Evolutionary conservation across 331 rosid genomes (phyloP).

Genomic region (Dryas integrifolia): DNA sequence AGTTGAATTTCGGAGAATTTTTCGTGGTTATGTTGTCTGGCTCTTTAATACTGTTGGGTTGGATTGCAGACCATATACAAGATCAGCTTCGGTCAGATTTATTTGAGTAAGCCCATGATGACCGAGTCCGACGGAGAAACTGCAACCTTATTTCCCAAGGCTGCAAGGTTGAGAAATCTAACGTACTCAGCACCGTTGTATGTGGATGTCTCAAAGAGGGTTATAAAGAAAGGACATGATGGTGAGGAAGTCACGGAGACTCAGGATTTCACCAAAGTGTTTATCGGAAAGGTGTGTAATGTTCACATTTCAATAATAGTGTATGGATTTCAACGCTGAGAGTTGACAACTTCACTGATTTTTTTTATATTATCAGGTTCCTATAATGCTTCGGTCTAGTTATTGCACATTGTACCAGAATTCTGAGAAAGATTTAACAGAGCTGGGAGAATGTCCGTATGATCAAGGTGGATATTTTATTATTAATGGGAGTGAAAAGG

Average conservation of each 20-base stretch:
- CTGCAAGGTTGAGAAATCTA: conserved; percentile 90
- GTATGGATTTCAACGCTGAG: neutral
- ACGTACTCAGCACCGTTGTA: conserved; percentile 97
- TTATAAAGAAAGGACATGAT: conserved; percentile 93
- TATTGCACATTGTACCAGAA: conserved; percentile 90
- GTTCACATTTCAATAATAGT: conserved; percentile 2
- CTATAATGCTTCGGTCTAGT: conserved; percentile 98
- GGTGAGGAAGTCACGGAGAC: conserved; percentile 92
- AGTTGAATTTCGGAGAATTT: neutral
- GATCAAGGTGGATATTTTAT: conserved; percentile 98
- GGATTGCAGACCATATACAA: conserved; percentile 69
- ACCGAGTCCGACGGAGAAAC: conserved; percentile 98
- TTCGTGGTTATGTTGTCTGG: conserved; percentile 7
- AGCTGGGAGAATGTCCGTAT: conserved; percentile 97
- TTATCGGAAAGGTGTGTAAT: conserved; percentile 78
- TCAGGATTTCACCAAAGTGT: conserved; percentile 94
- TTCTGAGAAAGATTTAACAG: conserved; percentile 97
- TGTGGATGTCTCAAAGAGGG: conserved; percentile 89
- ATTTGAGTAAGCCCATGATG: conserved; percentile 99
- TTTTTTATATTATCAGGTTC: conserved; percentile 56
- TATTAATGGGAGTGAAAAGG: conserved; percentile 96
- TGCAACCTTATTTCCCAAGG: conserved; percentile 92
- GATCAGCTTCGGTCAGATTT: conserved; percentile 91
- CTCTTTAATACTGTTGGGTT: conserved; percentile 22
- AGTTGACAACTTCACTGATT: neutral